Evolutionary conservation across 169 alveolate genomes (phyloP).

Genomic region (Eimeria maxima): DNA sequence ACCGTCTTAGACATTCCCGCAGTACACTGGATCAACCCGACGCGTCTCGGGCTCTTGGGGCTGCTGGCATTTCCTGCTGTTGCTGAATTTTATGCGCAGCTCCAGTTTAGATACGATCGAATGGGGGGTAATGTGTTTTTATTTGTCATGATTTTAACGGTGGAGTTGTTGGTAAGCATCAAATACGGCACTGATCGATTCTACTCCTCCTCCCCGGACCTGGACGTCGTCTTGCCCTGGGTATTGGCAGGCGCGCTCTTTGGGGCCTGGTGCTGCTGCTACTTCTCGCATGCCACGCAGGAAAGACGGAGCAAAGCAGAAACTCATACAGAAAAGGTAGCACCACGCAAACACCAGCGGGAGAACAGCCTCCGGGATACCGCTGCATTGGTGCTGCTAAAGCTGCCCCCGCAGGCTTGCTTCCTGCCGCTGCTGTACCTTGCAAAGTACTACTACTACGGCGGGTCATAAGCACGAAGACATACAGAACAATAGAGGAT

Average conservation of each 20-base stretch:
- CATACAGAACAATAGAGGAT: not conserved
- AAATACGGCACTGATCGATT: conserved; percentile 78
- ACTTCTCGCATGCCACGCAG: conserved; percentile 19
- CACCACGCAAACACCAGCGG: not conserved
- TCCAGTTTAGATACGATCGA: conserved; percentile 63
- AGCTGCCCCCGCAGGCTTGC: conserved; percentile 76
- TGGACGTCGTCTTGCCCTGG: conserved; percentile 77
- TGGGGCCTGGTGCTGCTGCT: conserved; percentile 78
- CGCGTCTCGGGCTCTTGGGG: conserved; percentile 58
- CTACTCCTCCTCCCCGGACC: not conserved
- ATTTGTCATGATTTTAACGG: conserved; percentile 53
- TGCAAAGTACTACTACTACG: conserved; percentile 76
- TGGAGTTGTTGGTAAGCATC: conserved; percentile 69
- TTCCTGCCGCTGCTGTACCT: conserved; percentile 80
- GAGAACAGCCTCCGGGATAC: not conserved
- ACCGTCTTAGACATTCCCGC: conserved; percentile 80
- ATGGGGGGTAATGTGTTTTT: conserved; percentile 83
- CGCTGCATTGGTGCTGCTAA: not conserved
- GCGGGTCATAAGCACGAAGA: not conserved
- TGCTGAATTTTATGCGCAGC: conserved; percentile 84
- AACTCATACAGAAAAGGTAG: not conserved
- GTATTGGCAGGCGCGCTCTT: conserved; percentile 29
- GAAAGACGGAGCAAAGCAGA: not conserved
- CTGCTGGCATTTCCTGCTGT: conserved; percentile 81
- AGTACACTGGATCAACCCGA: conserved; percentile 74